These are phyloP conservation scores for Nemania diffusa DNA, from an alignment of 2,329 filamentous ascomycete genomes.

Conservation along the genomic window DNA sequence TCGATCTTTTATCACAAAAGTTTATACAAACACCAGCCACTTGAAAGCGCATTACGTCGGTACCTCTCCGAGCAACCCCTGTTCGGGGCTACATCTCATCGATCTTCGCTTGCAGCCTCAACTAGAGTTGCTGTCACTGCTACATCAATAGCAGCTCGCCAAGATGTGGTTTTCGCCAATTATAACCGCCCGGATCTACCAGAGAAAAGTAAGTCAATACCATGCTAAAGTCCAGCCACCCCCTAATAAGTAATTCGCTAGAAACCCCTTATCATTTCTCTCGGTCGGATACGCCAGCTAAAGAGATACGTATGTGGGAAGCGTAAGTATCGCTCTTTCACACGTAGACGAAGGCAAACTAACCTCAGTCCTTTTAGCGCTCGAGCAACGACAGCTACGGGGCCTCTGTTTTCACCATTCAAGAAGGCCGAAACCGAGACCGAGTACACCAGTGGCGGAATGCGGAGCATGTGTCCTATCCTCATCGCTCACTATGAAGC, in stretches of 20 bases:
- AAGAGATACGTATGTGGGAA: constrained; percentile 49
- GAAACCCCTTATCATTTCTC: constrained; percentile 46
- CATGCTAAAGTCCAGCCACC: background rate
- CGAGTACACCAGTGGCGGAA: constrained; percentile 43
- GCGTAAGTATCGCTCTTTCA: constrained; percentile 42
- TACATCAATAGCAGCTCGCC: constrained; percentile 38
- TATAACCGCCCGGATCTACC: constrained; percentile 48
- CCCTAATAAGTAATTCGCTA: constrained; percentile 27
- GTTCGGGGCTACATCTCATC: constrained; percentile 45
- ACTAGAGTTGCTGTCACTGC: constrained; percentile 48
- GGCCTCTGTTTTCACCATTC: constrained; percentile 48
- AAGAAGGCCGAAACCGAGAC: constrained; percentile 43
- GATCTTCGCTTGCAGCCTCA: constrained; percentile 40
- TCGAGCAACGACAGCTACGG: constrained; percentile 47
- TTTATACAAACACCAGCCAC: constrained; percentile 48
- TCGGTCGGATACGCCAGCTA: constrained; percentile 44
- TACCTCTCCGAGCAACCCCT: constrained; percentile 48
- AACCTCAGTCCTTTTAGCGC: constrained; percentile 37
- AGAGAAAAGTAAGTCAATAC: constrained; percentile 37
- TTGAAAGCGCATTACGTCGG: constrained; percentile 43
- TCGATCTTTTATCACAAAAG: constrained; percentile 49
- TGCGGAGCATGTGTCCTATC: constrained; percentile 44
- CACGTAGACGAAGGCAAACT: background rate
- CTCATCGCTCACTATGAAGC: constrained; percentile 45
- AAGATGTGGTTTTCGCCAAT: constrained; percentile 48